phyloP scores from a whole-genome alignment of 495 filamentous ascomycete species.

The Geoglossum glabrum region DNA sequence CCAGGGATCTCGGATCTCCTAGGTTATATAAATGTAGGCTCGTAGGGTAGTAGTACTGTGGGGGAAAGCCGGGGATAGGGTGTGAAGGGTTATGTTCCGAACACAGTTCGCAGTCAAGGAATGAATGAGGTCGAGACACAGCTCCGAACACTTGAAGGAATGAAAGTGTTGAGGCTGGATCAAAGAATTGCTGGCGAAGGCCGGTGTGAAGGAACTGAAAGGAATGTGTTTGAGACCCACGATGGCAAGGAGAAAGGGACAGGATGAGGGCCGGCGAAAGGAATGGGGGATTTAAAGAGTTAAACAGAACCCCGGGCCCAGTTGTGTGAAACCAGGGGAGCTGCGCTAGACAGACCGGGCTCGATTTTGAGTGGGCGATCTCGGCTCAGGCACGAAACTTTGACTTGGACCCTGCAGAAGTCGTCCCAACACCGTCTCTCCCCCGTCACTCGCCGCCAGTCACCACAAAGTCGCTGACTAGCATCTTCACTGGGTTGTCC shows the following conservation, averaged over 20 bases:
- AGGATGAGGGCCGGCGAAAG: background rate
- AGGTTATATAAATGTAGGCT: background rate
- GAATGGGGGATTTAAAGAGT: background rate
- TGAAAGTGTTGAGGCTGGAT: background rate
- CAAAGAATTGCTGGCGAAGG: background rate
- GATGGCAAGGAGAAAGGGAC: conserved; percentile 2
- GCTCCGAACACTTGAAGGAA: conserved; percentile 1
- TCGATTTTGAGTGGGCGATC: background rate
- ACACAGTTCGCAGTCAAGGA: background rate
- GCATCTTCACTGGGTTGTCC: too few relatives aligned
- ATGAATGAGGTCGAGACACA: background rate
- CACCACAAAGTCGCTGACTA: too few relatives aligned
- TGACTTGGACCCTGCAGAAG: background rate
- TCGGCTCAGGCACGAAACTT: background rate
- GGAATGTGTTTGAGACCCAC: conserved; percentile 3
- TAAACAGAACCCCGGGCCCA: background rate
- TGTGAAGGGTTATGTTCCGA: background rate
- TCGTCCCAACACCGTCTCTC: too few relatives aligned
- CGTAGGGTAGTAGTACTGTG: background rate
- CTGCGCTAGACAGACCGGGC: background rate
- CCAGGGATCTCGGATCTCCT: conserved; percentile 5
- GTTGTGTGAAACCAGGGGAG: background rate
- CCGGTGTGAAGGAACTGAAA: background rate
- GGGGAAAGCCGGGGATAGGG: background rate
- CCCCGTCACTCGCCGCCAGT: too few relatives aligned